Evolutionary conservation across 345 rosid species (phyloP).

Genomic region (Syzygium jambos): DNA sequence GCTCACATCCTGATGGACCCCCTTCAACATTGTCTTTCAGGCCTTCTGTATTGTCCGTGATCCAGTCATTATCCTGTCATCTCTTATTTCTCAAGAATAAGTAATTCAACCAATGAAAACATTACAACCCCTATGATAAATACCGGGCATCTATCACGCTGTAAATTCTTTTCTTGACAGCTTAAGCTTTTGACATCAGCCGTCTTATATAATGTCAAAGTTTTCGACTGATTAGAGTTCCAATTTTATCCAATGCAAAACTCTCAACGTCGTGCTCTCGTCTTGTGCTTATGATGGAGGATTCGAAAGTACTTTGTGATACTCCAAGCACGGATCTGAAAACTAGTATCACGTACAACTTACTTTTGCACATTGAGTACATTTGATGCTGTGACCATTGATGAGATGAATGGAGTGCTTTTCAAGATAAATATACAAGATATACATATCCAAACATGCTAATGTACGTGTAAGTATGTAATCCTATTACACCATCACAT

Average conservation of each 20-base stretch:
- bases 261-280: neutral
- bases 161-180: neutral
- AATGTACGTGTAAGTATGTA: neutral
- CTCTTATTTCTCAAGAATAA: neutral
- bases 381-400: neutral
- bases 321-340: neutral
- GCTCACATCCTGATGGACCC: neutral
- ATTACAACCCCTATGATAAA: neutral
- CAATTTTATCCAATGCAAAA: neutral
- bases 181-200: neutral
- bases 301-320: neutral
- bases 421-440: neutral
- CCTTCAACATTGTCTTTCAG: neutral
- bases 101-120: neutral
- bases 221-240: neutral
- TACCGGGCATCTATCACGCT: neutral
- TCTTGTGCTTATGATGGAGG: neutral
- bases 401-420: neutral
- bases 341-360: neutral
- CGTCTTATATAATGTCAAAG: neutral
- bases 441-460: neutral
- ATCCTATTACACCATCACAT: neutral
- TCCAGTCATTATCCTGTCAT: neutral
- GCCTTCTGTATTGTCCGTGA: neutral
- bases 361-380: neutral